A percentile compares a stretch with the other conserved stretches of the same genome.
Conservation (phyloP, 2,329 filamentous ascomycete species). For the Fusarium xylarioides region DNA sequence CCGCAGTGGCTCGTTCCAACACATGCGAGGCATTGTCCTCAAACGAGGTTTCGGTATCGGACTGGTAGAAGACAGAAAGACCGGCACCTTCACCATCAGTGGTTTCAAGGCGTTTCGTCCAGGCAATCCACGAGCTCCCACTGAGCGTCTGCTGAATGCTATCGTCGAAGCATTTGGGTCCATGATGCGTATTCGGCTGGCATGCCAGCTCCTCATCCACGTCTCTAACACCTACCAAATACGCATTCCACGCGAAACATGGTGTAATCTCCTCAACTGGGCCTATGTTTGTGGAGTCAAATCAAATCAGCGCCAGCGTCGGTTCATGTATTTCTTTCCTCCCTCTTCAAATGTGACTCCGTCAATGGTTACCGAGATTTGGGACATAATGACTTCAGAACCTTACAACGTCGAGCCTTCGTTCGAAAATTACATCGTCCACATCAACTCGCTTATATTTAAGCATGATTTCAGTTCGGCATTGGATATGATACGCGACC, state of each 20-base stretch:
- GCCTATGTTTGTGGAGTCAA: conserved; percentile 65
- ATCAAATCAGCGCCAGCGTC: conserved; percentile 50
- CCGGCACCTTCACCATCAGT: conserved; percentile 37
- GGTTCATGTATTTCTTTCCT: conserved; percentile 41
- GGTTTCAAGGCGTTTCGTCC: conserved; percentile 53
- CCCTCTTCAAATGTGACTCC: conserved; percentile 48
- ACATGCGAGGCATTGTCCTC: conserved; percentile 49
- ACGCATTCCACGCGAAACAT: conserved; percentile 64
- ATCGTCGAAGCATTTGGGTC: conserved; percentile 75
- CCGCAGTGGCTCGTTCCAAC: conserved; percentile 48
- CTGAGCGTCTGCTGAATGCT: conserved; percentile 65
- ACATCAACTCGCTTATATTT: conserved; percentile 52
- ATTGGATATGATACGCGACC: conserved; percentile 50
- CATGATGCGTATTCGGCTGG: conserved; percentile 69
- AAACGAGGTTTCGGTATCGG: conserved; percentile 45
- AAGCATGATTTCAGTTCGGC: conserved; percentile 44
- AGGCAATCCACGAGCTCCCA: conserved; percentile 67
- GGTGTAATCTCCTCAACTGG: conserved; percentile 75
- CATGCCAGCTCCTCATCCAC: conserved; percentile 67
- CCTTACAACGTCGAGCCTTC: conserved; percentile 66
- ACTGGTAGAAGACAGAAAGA: conserved; percentile 27
- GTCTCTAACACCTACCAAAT: conserved; percentile 69
- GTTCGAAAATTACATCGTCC: conserved; percentile 63
- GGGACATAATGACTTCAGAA: conserved; percentile 65
- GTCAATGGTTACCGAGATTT: conserved; percentile 62